Evolutionary conservation across 352 stramenopile species (phyloP).

Genomic region (Globisporangium irregulare): DNA sequence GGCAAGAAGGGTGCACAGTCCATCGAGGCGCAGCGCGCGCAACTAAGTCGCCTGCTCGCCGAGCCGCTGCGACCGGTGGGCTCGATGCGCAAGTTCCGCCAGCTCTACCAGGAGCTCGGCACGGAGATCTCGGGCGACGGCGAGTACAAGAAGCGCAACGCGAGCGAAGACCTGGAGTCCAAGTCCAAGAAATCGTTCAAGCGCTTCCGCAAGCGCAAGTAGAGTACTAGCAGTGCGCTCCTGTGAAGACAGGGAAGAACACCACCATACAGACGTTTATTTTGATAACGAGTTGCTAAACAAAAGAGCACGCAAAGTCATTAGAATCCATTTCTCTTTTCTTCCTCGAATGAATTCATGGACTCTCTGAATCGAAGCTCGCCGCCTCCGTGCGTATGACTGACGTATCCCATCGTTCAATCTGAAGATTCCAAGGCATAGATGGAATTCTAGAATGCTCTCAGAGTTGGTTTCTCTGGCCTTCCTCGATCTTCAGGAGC

Average conservation of each 20-base stretch:
- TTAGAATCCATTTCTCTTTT: background rate
- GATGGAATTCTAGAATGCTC: no score
- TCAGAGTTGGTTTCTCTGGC: no score
- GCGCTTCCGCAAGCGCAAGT: constrained; percentile 55
- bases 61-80: constrained; percentile 71
- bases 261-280: background rate
- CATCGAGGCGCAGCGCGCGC: constrained; percentile 49
- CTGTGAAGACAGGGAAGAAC: background rate
- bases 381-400: no score
- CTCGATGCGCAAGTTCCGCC: constrained; percentile 78
- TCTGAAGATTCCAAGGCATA: no score
- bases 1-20: constrained; percentile 35
- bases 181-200: constrained; percentile 86
- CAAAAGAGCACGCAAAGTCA: background rate
- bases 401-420: no score
- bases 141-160: constrained; percentile 77
- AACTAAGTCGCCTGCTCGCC: constrained; percentile 56
- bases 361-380: no score
- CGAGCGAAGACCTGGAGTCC: constrained; percentile 58
- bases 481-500: no score
- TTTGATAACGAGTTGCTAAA: background rate
- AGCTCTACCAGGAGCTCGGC: constrained; percentile 77
- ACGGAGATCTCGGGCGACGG: constrained; percentile 53
- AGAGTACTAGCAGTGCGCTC: constrained; percentile 2
- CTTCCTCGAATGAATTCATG: background rate